Evolutionary conservation across 257 asterid species (phyloP), one percentile per base, ranked within the genome.

Genomic region (Parsonsia alboflavescens): DNA sequence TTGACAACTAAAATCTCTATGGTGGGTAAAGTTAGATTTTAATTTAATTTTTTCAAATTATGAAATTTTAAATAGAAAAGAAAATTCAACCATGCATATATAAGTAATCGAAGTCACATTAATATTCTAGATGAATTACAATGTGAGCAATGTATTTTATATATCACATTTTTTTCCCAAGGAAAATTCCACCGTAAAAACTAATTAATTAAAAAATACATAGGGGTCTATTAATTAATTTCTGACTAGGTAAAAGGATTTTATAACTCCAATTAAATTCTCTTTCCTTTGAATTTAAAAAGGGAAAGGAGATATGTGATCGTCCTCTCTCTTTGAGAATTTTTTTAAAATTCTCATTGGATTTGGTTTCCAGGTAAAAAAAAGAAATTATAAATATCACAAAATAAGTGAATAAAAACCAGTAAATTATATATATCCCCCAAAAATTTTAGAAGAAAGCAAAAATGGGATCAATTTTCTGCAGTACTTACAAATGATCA

Each of bases 371-470:
- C 11, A 71, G 63, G 70, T 63, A 59, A 58, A 58, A 58, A 11
- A 22, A 39, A 56, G n/a, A n/a, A n/a, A n/a, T n/a, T n/a, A n/a
- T n/a, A 71, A 6, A 50, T 42, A 71, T 50, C 65, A 67, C 36
- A 69, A 46, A 73, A 79, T 45, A 39, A 21, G 11, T 33, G 49
- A 68, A 68, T 6, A 24, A 33, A 24, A 48, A 68, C 12, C 4
- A 21, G 68, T 53, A 19, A 79, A 65, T n/a, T 22, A 79, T 63
- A n/a, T 39, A 30, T 26, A 63, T 63, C 64, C 72, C 76, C 75
- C 72, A 75, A 58, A 74, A 56, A 54, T 52, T n/a, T 75, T 63
- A 77, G 75, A 78, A 72, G 81, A 75, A 67, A 75, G 83, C 68
- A 67, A 70, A 57, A 75, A 68, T 10, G 46, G 22, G 48, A 28